Conservation (phyloP, 495 filamentous ascomycete species). For the Aspergillus affinis region DNA sequence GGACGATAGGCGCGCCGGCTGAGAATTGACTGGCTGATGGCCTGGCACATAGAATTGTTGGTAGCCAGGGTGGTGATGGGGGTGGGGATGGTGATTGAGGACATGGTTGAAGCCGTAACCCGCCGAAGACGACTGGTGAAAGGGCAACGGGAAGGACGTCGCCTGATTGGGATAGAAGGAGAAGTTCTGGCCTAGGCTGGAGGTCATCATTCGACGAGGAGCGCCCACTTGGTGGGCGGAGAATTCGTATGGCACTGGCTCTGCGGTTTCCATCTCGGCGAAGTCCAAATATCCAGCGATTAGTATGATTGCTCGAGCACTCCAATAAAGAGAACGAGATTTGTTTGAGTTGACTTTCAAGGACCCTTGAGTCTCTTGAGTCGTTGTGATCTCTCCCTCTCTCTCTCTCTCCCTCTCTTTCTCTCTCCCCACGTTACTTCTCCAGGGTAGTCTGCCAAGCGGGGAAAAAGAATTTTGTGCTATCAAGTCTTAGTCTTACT, state of each 20-base stretch:
- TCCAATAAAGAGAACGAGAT: background rate
- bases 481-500: background rate
- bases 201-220: conserved; percentile 40
- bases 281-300: background rate
- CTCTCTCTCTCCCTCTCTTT: too few relatives aligned
- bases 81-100: conserved; percentile 30
- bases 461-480: too few relatives aligned
- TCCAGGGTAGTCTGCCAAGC: too few relatives aligned
- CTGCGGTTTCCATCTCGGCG: conserved; percentile 41
- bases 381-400: too few relatives aligned
- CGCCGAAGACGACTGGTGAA: conserved; percentile 36
- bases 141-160: conserved; percentile 37
- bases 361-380: too few relatives aligned
- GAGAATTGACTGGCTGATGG: conserved; percentile 29
- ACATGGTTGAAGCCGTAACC: conserved; percentile 38
- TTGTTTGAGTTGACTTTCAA: background rate
- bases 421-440: too few relatives aligned
- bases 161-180: conserved; percentile 42
- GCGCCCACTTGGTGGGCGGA: conserved; percentile 39
- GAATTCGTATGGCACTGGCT: conserved; percentile 46
- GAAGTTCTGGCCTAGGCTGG: conserved; percentile 32
- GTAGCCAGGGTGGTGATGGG: conserved; percentile 28
- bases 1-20: conserved; percentile 34
- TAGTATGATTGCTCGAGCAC: conserved; percentile 3
- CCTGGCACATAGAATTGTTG: conserved; percentile 34